phyloP scores from a whole-genome alignment of 352 stramenopile species.

The Aphanomyces invadans region DNA sequence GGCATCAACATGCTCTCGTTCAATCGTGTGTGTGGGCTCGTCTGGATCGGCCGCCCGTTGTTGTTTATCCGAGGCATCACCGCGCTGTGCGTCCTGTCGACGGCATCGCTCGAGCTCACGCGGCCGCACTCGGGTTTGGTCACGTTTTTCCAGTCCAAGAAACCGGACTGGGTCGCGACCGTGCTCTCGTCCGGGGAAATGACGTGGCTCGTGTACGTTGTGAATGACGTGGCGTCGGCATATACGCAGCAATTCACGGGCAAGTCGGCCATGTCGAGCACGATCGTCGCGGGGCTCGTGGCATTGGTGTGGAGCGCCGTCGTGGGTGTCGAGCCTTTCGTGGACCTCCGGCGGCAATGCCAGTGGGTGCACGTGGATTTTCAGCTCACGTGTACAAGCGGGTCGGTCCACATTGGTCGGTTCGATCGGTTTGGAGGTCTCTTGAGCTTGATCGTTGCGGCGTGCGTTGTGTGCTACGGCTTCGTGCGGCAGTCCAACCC shows the following conservation, averaged over 20 bases:
- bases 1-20: not conserved
- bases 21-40: not conserved
- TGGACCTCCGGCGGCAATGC: not conserved
- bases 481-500: not conserved
- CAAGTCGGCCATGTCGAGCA: not conserved
- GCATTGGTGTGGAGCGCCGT: not conserved
- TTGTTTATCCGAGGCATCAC: not conserved
- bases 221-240: not conserved
- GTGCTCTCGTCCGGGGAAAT: not conserved
- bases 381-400: not conserved
- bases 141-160: not conserved
- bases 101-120: not conserved
- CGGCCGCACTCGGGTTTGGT: not conserved
- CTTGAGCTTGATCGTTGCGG: not conserved
- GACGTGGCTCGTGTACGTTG: conserved; percentile 8
- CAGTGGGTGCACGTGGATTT: not conserved
- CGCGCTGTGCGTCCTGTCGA: not conserved
- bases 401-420: not conserved
- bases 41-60: conserved; percentile 1
- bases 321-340: not conserved
- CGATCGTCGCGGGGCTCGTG: not conserved
- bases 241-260: not conserved
- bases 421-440: not conserved
- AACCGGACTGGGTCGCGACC: not conserved
- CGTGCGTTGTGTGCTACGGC: not conserved